A percentile compares a stretch with the other conserved stretches of the same genome.
These are phyloP conservation scores for Colletotrichum trifolii DNA, from an alignment of 2,329 filamentous ascomycete genomes.

Conservation along the genomic window DNA sequence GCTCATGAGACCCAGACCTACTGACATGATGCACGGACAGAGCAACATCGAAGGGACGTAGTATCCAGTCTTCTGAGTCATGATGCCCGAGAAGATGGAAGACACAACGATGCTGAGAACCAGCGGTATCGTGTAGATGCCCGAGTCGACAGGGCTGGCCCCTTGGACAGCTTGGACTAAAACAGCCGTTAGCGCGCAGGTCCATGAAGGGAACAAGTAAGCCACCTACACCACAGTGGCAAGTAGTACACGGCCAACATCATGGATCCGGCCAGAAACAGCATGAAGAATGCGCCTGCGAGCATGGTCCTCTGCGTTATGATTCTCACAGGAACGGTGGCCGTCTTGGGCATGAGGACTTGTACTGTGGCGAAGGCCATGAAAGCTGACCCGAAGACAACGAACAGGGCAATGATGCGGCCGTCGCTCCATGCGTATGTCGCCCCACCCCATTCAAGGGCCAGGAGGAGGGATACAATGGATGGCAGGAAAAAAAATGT, in stretches of 20 bases:
- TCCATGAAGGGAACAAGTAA: background rate
- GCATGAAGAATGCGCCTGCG: constrained; percentile 56
- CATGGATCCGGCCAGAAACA: constrained; percentile 62
- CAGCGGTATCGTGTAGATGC: constrained; percentile 67
- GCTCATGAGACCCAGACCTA: constrained; percentile 67
- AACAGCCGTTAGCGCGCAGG: constrained; percentile 25
- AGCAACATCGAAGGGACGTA: constrained; percentile 68
- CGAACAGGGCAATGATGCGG: constrained; percentile 65
- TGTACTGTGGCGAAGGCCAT: constrained; percentile 63
- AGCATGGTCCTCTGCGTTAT: constrained; percentile 67
- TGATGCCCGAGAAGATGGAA: constrained; percentile 58
- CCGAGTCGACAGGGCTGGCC: constrained; percentile 63
- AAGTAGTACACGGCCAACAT: constrained; percentile 66
- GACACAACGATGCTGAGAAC: constrained; percentile 66
- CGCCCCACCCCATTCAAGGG: constrained; percentile 72
- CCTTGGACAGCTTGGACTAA: constrained; percentile 67
- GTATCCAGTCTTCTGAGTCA: constrained; percentile 67
- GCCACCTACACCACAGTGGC: constrained; percentile 64
- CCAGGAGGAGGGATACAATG: constrained; percentile 69
- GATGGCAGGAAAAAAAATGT: constrained; percentile 69
- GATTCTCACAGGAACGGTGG: constrained; percentile 66
- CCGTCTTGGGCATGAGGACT: constrained; percentile 63
- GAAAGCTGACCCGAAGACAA: constrained; percentile 59
- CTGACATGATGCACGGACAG: constrained; percentile 59
- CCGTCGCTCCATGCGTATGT: constrained; percentile 63